These are phyloP conservation scores for Nitzschia sp. DNA, from an alignment of 108 stramenopile species.

Conservation along the genomic window DNA sequence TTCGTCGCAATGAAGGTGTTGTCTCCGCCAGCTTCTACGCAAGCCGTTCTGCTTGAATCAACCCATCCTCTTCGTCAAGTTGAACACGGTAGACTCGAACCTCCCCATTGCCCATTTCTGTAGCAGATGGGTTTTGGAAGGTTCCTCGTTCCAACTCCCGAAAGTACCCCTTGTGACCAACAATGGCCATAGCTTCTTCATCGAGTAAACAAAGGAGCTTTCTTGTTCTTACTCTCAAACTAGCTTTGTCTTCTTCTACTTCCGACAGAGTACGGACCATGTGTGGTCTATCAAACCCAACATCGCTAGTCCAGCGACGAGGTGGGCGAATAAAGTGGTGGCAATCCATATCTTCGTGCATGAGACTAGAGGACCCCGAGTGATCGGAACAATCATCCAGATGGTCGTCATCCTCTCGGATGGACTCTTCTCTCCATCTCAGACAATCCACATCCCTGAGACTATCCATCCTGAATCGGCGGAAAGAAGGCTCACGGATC, in stretches of 20 bases:
- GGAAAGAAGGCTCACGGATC: conserved; percentile 1
- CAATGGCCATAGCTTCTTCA: conserved; percentile 45
- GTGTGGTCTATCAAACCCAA: not conserved
- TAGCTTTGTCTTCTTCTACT: conserved; percentile 21
- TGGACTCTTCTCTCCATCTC: not conserved
- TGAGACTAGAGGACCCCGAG: not conserved
- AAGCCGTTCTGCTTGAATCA: conserved; percentile 9
- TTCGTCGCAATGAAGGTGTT: too few species aligned
- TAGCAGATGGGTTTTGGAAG: conserved; percentile 42
- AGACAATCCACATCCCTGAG: conserved; percentile 3
- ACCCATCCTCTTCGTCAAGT: not conserved
- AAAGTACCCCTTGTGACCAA: conserved; percentile 69
- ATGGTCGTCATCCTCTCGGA: not conserved
- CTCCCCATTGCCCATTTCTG: conserved; percentile 58
- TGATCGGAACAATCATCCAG: not conserved
- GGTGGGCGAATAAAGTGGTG: not conserved
- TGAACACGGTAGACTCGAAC: conserved; percentile 51
- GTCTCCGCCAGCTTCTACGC: not conserved
- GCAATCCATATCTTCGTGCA: not conserved
- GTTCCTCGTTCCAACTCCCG: conserved; percentile 65
- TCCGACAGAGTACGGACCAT: conserved; percentile 3
- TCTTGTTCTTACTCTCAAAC: conserved; percentile 49
- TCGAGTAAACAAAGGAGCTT: conserved; percentile 50
- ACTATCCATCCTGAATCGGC: conserved; percentile 10
- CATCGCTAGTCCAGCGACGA: not conserved